These are phyloP conservation scores for Kluyveromyces sp. DNA, from an alignment of 1,139 yeast genomes.

Conservation along the genomic window DNA sequence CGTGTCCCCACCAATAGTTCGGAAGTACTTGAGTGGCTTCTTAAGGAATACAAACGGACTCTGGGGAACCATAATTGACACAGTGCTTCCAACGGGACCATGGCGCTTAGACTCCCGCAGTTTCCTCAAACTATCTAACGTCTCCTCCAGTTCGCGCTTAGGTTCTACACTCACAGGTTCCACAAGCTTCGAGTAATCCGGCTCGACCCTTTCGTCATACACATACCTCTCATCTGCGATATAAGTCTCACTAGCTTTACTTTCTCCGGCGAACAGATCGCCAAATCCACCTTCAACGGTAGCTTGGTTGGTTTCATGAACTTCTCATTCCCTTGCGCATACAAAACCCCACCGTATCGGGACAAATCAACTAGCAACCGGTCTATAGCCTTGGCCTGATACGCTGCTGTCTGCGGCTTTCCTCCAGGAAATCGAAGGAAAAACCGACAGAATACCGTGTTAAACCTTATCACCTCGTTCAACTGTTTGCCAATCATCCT, in stretches of 20 bases:
- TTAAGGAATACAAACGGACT: background rate
- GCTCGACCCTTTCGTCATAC: background rate
- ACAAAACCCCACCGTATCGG: background rate
- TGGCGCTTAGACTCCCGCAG: too few species aligned
- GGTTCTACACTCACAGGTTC: background rate
- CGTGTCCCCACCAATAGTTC: background rate
- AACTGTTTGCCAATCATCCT: background rate
- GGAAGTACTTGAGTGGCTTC: background rate
- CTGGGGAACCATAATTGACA: background rate
- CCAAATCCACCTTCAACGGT: conserved; percentile 2
- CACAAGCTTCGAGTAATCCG: background rate
- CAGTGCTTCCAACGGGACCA: too few species aligned
- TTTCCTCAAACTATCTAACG: background rate
- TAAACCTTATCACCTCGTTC: background rate
- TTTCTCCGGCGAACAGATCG: background rate
- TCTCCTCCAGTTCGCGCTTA: background rate
- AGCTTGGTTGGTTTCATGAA: background rate
- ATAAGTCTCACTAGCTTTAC: background rate
- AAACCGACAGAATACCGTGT: conserved; percentile 2
- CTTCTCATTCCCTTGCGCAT: conserved; percentile 2
- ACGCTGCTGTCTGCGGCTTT: background rate
- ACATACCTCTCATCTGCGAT: background rate
- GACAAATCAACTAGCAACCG: background rate
- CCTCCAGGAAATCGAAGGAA: background rate
- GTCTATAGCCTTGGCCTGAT: background rate